A percentile compares a stretch with the other conserved stretches of the same genome.
Conservation (phyloP, 169 alveolate genomes). For the Blepharisma undulans region DNA sequence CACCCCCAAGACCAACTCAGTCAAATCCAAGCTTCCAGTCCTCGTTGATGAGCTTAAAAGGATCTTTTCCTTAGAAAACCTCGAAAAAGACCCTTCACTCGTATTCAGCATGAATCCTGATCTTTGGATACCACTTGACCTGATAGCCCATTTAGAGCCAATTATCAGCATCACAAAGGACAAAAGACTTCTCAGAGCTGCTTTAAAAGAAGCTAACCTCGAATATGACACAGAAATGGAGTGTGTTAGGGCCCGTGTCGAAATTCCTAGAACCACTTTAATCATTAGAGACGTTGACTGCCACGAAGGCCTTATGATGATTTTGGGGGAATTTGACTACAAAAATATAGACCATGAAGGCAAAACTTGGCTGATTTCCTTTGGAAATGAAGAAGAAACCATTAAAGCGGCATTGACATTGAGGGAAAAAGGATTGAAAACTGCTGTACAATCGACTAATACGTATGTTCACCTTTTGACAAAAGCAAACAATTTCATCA, state of each 20-base stretch:
- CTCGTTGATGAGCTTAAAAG: slow-evolving; percentile 14
- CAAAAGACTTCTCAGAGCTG: background rate
- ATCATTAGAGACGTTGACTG: background rate
- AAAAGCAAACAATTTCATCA: background rate
- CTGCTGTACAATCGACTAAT: background rate
- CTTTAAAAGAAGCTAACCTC: background rate
- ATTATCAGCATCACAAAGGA: background rate
- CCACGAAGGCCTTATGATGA: background rate
- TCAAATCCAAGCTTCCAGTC: background rate
- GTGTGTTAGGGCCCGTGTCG: background rate
- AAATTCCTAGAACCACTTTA: background rate
- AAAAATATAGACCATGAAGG: background rate
- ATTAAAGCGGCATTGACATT: background rate
- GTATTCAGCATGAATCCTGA: slow-evolving; percentile 1
- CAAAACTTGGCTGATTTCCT: background rate
- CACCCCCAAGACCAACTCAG: background rate
- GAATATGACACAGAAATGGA: background rate
- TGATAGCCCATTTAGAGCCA: background rate
- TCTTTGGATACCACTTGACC: slow-evolving; percentile 9
- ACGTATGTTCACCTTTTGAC: background rate
- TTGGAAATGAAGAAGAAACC: slow-evolving; percentile 5
- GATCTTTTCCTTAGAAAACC: slow-evolving; percentile 1
- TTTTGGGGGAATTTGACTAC: background rate
- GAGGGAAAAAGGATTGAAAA: background rate
- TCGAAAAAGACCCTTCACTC: background rate